A percentile compares a stretch with the other conserved stretches of the same genome.
These are phyloP conservation scores for Aspergillus tubingensis DNA, from an alignment of 2,329 filamentous ascomycete species.

Conservation along the genomic window DNA sequence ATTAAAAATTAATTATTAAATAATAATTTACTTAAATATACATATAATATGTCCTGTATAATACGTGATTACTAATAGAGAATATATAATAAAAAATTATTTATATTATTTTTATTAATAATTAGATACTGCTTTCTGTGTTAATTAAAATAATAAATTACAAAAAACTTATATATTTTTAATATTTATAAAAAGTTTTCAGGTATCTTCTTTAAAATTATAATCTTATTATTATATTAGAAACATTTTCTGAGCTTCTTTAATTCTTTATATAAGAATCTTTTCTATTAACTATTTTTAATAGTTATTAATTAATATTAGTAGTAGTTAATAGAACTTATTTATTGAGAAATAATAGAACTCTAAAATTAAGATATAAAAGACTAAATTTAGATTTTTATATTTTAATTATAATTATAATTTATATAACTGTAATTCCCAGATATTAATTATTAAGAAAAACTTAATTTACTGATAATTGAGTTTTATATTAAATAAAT, in stretches of 20 bases:
- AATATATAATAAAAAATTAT: too few relatives aligned
- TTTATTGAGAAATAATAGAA: background rate
- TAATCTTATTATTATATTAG: background rate
- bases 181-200: background rate
- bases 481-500: background rate
- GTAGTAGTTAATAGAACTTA: rapidly evolving
- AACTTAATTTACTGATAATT: background rate
- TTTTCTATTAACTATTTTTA: too few relatives aligned
- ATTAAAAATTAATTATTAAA: too few relatives aligned
- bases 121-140: too few relatives aligned
- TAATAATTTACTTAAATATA: background rate
- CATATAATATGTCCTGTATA: too few relatives aligned
- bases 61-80: too few relatives aligned
- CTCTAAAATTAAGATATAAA: background rate
- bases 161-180: too few relatives aligned
- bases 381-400: background rate
- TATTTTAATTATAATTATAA: background rate
- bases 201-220: background rate
- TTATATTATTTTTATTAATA: too few relatives aligned
- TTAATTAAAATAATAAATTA: too few relatives aligned
- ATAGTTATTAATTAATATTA: background rate
- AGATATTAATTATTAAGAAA: background rate
- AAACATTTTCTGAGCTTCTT: too few relatives aligned
- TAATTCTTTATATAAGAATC: background rate
- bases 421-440: background rate